Base-by-base conservation (phyloP, 768 basidiomycete species). In the Sporobolomyces phaffii region DNA sequence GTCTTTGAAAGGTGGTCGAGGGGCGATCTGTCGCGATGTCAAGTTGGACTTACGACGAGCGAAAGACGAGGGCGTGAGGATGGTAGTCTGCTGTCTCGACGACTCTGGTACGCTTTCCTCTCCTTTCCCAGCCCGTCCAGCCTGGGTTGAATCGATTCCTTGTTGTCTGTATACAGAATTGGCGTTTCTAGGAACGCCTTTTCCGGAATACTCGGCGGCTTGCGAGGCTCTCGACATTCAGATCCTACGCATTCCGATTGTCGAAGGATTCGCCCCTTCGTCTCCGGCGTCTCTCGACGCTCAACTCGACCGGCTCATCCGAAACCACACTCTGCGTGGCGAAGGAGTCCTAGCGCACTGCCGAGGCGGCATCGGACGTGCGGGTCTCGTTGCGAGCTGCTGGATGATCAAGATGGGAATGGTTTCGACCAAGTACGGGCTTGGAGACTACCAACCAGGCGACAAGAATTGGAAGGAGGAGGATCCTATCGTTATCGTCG, bases 321-420 rank as follows among this genome's bases (percentile, higher is more conserved):
- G 83, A 26, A 76, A 77, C 6, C 94, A 94, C 74, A 87, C 91
- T 1, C 80, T 92, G 5, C 80, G 79, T 8, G 90, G 92, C 3
- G 75, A 83, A 0, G 82, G 84, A 13, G 82, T 92, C 13, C 82
- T 94, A 15, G 88, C 87, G 17, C 94, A 97, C 73, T 98, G 94
- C 76, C 84, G 93, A 22, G 93, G 93, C 20, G 94, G 94, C 5
- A 88, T 98, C 10, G 93, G 93, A 4, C 84, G 93, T 22, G 94
- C 93, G 0, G 94, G 93, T 1, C 82, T 97, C 29, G 82, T 97
- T 49, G 92, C 91, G 2, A 90, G 87, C 72, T 91, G 89, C 74
- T 97, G 93, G 93, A 82, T 89, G 76, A 81, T 94, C 64, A 90
- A 89, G 77, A 85, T 96, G 68, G 93, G 92, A 6, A 81, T 96